These are phyloP conservation scores for Cercophora sp. DNA, from an alignment of 495 filamentous ascomycete species.

Conservation along the genomic window DNA sequence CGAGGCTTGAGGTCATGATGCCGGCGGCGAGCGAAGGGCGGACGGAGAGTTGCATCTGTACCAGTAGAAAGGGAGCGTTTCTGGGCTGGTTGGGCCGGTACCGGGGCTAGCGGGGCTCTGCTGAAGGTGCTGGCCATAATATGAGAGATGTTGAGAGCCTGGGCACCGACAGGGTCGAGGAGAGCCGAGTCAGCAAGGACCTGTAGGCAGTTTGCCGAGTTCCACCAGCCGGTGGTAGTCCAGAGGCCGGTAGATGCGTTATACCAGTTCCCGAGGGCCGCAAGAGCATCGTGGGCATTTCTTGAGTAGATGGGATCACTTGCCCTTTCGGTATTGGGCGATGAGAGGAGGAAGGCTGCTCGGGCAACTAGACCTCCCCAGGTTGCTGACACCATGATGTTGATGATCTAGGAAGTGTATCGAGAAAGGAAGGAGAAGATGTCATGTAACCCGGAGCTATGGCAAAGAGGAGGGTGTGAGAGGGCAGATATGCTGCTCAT, in stretches of 20 bases:
- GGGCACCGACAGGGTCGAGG: constrained; percentile 25
- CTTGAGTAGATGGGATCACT: constrained; percentile 24
- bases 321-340: constrained; percentile 18
- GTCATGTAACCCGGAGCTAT: too few species aligned
- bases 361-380: constrained; percentile 36
- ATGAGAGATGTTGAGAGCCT: constrained; percentile 29
- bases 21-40: too few species aligned
- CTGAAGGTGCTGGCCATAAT: constrained; percentile 41
- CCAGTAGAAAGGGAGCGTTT: too few species aligned
- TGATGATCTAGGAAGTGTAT: too few species aligned
- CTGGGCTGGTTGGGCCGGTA: too few species aligned
- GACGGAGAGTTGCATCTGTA: too few species aligned
- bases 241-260: constrained; percentile 58
- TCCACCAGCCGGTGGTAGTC: constrained; percentile 71
- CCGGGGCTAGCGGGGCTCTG: constrained; percentile 35
- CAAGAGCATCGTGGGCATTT: constrained; percentile 44
- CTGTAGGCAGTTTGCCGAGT: constrained; percentile 66
- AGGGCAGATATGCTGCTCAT: background rate
- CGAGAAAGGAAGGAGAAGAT: too few species aligned
- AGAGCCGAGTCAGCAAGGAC: constrained; percentile 58
- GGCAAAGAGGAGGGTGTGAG: background rate
- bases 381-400: constrained; percentile 28
- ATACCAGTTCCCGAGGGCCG: constrained; percentile 61
- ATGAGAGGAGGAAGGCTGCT: constrained; percentile 34
- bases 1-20: constrained; percentile 18